Conservation (phyloP, 1,284 basidiomycete genomes). For the Wallemia hederae region DNA sequence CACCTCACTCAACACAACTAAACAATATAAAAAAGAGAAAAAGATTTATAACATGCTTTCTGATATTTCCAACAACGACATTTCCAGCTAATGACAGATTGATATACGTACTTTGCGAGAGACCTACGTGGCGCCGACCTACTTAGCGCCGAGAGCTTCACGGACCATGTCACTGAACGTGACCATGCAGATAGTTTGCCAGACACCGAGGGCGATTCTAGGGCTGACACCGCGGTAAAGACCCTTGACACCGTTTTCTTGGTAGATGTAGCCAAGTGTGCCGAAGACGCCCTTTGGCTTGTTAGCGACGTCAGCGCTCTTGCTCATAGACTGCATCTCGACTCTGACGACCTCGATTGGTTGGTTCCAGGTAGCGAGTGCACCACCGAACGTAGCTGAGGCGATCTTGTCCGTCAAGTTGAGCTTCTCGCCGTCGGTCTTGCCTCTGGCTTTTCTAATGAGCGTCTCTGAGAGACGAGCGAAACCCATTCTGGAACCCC, state of each 20-base stretch:
- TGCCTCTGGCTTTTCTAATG: conserved; percentile 50
- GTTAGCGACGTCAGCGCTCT: conserved; percentile 27
- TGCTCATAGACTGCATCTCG: conserved; percentile 98
- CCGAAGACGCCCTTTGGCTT: conserved; percentile 64
- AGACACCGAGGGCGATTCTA: conserved; percentile 78
- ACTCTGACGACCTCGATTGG: conserved; percentile 92
- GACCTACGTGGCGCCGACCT: background rate
- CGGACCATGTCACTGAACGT: conserved; percentile 1
- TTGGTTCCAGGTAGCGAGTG: conserved; percentile 96
- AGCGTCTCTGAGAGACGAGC: conserved; percentile 64
- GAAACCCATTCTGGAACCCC: conserved; percentile 96
- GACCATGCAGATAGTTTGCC: conserved; percentile 37
- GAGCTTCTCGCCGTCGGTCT: conserved; percentile 40
- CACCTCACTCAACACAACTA: background rate
- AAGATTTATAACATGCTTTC: background rate
- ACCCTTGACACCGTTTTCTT: conserved; percentile 83
- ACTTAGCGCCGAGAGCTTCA: background rate
- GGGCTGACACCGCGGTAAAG: conserved; percentile 93
- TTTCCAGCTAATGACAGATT: background rate
- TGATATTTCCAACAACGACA: background rate
- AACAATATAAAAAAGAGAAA: conserved; percentile 1
- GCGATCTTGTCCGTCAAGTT: conserved; percentile 59
- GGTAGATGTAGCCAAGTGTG: conserved; percentile 76
- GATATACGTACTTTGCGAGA: background rate
- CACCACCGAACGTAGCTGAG: conserved; percentile 70